Evolutionary conservation across 352 stramenopile genomes (phyloP), one percentile per base, ranked within the genome.

Genomic region (Pythium dissimile): DNA sequence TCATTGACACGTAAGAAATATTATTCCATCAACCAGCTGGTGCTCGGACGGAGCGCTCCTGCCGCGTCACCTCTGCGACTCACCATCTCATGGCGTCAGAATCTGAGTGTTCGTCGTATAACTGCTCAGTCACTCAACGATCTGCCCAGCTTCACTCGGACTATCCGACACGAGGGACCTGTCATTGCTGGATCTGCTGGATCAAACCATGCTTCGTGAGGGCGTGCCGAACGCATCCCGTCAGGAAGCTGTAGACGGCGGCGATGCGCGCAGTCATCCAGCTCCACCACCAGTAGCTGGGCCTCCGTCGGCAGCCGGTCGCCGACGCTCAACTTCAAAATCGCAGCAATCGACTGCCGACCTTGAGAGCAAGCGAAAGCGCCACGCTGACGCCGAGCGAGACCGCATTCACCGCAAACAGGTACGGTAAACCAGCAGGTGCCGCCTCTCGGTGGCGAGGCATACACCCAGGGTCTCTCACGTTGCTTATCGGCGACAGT

Each of bases 381-480:
- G 56, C 32, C 54, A 73, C 47, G 66, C 54, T 0, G 60, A 67
- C 28, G 60, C 62, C 26, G 56, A 69, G 47, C 66, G 60, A 11
- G 57, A 66, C 32, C 56, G 63, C 23, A 71, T 62, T 35, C 56
- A 71, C 38, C 63, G 63, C 12, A 71, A 71, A 26, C 50, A 65
- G 62, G 62, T 70, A 59, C 35, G 26, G 21, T 26, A 23, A n/a
- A n/a, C n/a, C n/a, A n/a, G n/a, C n/a, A n/a, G n/a, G n/a, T n/a
- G n/a, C 13, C 26, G 0, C 20, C 2, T 41, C 39, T 53, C 28
- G 13, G n/a, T 35, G 5, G 38, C 16, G 3, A 30, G 2, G 3
- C 27, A n/a, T 42, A 1, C 18, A 37, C 8, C 13, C 31, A 15
- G 3, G 20, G 12, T 41, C 5, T 20, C 34, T 16, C 6, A 16